Percentiles rank a stretch among this genome's conserved stretches.
Conservation (phyloP, 2,329 filamentous ascomycete species). For the Pseudopyrenochaeta lycopersici region DNA sequence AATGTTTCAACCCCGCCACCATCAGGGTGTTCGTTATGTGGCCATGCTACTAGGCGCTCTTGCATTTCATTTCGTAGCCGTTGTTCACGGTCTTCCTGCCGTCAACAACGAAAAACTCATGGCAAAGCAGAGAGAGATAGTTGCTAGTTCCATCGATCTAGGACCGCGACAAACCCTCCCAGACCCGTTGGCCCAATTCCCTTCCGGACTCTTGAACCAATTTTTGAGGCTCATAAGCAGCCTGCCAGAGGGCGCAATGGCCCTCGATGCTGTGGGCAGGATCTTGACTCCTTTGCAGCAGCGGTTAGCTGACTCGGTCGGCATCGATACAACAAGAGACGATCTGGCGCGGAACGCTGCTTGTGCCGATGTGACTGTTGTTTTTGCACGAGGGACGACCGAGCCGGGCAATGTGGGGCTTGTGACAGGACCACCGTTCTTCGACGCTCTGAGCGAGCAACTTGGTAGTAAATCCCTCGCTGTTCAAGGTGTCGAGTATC, state of each 20-base stretch:
- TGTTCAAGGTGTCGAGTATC: conserved; percentile 22
- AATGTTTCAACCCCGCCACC: too few species aligned
- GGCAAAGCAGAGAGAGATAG: too few species aligned
- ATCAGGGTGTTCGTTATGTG: too few species aligned
- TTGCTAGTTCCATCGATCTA: neutral
- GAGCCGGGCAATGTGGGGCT: conserved; percentile 51
- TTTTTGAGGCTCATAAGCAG: conserved; percentile 8
- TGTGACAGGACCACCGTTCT: conserved; percentile 42
- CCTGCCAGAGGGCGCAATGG: neutral
- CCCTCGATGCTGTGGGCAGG: conserved; percentile 7
- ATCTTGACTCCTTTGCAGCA: conserved; percentile 10
- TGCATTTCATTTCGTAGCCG: too few species aligned
- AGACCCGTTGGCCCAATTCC: conserved; percentile 4
- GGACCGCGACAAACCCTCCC: conserved; percentile 1
- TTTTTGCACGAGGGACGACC: conserved; percentile 49
- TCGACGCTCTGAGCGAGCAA: conserved; percentile 10
- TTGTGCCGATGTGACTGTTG: conserved; percentile 48
- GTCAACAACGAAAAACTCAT: too few species aligned
- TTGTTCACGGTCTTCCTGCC: too few species aligned
- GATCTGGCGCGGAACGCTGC: conserved; percentile 4
- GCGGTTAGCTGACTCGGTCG: conserved; percentile 3
- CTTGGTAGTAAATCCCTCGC: conserved; percentile 11
- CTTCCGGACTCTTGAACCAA: conserved; percentile 7
- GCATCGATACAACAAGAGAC: conserved; percentile 3
- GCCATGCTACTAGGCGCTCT: too few species aligned